Percentiles rank a stretch among this genome's conserved stretches.
phyloP scores from a whole-genome alignment of 257 asterid genomes.

The Datura wrightii region DNA sequence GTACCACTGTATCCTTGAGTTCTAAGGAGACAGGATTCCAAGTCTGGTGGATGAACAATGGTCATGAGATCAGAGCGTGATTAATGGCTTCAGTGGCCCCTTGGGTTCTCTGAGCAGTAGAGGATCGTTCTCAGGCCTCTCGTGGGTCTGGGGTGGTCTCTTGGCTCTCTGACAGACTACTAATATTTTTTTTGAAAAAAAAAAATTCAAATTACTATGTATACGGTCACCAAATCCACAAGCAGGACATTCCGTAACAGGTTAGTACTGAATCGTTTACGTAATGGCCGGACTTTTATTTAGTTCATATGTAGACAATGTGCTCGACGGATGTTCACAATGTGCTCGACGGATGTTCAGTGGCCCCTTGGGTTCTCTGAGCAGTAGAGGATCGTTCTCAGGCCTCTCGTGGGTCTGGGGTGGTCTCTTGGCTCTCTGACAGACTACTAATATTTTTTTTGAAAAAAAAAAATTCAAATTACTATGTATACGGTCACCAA shows the following conservation, averaged over 20 bases:
- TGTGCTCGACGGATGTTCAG: neutral
- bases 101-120: neutral
- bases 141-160: neutral
- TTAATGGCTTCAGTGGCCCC: neutral
- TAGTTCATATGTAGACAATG: neutral
- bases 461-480: too few relatives aligned
- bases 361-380: neutral
- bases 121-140: neutral
- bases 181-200: too few relatives aligned
- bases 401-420: neutral
- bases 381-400: neutral
- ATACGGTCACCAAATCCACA: neutral
- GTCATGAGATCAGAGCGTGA: neutral
- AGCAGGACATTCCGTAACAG: neutral
- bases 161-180: neutral
- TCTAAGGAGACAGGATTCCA: neutral
- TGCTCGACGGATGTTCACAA: neutral
- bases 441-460: neutral
- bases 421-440: constrained; percentile 3
- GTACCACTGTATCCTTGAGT: too few relatives aligned
- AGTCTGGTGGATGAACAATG: neutral
- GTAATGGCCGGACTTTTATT: neutral
- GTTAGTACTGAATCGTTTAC: neutral
- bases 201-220: too few relatives aligned
- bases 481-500: neutral